Base-by-base conservation (phyloP, 108 stramenopile species). In the Skeletonema grethae region DNA sequence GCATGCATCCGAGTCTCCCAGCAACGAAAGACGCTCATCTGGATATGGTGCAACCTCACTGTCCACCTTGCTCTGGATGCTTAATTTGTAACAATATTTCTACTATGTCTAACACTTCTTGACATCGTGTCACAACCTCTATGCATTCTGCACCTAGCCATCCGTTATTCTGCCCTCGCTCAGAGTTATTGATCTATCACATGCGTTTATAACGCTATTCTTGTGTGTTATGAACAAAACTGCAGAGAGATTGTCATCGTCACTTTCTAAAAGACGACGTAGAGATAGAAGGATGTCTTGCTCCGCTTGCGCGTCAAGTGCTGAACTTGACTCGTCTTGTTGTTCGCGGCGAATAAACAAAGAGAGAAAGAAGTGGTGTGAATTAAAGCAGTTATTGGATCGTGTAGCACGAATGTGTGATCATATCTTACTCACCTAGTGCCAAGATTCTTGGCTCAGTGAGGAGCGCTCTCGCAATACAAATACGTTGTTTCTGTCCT, bases 401-500 rank as follows among this genome's bases (percentile, higher is more conserved):
- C 41, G 2, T n/a, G 22, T 0, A 7, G 50, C 8, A 53, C 22
- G 7, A 53, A 18, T 1, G 0, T 4, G 22, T 2, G 5, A 20
- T 22, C 50, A 20, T 15, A 22, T 24, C 50, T 9, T 20, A 73
- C 82, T 83, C 74, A 77, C 86, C 87, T 25, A 88, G 70, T 7
- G 77, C 57, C 12, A 91, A 63, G 55, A 88, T 57, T 10, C 76
- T 53, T 16, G 94, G 89, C 61, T 89, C 70, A n/a, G 83, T 82
- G 0, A 95, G 65, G 35, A 96, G 61, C 4, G 95, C 94, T 32
- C 97, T 85, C 4, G 97, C 95, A 48, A 97, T 96, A 38, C 92
- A 87, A 28, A 98, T 70, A 18, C 98, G 78, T 70, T 98, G 98
- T 63, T 96, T 96, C 82, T 98, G 98, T 1, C 98, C 96, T 7